Evolutionary conservation across 129 eudicot genomes (phyloP), one percentile per base, ranked within the genome.

Genomic region (Glebionis coronaria): DNA sequence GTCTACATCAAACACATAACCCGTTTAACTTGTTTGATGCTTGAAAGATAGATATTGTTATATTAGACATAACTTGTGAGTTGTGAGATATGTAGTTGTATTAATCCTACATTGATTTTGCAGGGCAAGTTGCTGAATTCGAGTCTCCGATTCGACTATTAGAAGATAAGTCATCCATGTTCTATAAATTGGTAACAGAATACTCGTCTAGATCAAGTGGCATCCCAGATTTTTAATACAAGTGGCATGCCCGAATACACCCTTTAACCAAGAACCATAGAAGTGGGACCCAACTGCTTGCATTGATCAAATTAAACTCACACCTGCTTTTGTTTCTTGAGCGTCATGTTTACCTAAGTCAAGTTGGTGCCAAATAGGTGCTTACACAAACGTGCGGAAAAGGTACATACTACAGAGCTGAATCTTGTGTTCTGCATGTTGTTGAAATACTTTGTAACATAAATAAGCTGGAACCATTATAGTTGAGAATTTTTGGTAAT

Each of bases 51-150:
- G 31, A n/a, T n/a, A n/a, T n/a, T n/a, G n/a, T n/a, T n/a, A n/a
- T n/a, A n/a, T n/a, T n/a, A n/a, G n/a, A n/a, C n/a, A n/a, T n/a
- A n/a, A n/a, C n/a, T n/a, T n/a, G n/a, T n/a, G n/a, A n/a, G n/a
- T n/a, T n/a, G n/a, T n/a, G n/a, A n/a, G n/a, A n/a, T n/a, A n/a
- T n/a, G n/a, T n/a, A n/a, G n/a, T n/a, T n/a, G n/a, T 21, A 29
- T 56, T 2, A 12, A 58, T 31, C 67, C 46, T 60, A 14, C 29
- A 1, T 52, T 19, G 16, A 27, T 73, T 72, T 68, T 80, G 76
- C 80, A 91, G 98, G 98, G 54, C 76, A 87, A 62, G 96, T 91
- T 5, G 96, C 96, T 4, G 98, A 91, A 67, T 91, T 85, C 80
- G 98, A 88, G 72, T 83, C 88, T 65, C 96, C 98, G 6, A 65